Percentiles rank a stretch among this genome's conserved stretches.
Conservation (phyloP, 495 filamentous ascomycete genomes). For the Penicillium tannophilum region DNA sequence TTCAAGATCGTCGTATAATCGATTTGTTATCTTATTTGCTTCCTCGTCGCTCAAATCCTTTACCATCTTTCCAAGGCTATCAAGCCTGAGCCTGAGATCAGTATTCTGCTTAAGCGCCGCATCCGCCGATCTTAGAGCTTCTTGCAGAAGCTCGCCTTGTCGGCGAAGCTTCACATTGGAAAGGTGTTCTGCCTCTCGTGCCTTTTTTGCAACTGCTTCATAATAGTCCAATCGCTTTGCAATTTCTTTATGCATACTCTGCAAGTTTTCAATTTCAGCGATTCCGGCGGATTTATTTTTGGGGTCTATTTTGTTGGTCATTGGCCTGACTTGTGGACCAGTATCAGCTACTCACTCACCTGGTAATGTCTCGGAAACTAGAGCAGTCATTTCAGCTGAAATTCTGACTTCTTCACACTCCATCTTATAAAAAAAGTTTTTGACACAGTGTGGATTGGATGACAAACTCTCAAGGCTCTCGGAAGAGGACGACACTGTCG, state of each 20-base stretch:
- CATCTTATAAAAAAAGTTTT: background rate
- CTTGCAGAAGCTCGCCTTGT: constrained; percentile 3
- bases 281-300: background rate
- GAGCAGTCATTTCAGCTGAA: background rate
- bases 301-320: background rate
- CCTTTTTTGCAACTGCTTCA: background rate
- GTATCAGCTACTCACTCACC: background rate
- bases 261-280: background rate
- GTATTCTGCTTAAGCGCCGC: background rate
- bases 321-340: too few relatives aligned
- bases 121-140: background rate
- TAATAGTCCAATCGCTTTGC: background rate
- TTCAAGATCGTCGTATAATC: background rate
- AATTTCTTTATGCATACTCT: background rate
- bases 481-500: background rate
- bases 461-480: background rate
- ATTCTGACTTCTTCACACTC: background rate
- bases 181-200: background rate
- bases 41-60: background rate
- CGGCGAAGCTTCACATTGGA: background rate
- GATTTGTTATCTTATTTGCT: background rate
- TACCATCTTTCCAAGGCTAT: background rate
- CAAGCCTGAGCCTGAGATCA: background rate
- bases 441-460: background rate
- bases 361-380: background rate